phyloP scores from a whole-genome alignment of 768 basidiomycete genomes.

The Lactarius sanguifluus region DNA sequence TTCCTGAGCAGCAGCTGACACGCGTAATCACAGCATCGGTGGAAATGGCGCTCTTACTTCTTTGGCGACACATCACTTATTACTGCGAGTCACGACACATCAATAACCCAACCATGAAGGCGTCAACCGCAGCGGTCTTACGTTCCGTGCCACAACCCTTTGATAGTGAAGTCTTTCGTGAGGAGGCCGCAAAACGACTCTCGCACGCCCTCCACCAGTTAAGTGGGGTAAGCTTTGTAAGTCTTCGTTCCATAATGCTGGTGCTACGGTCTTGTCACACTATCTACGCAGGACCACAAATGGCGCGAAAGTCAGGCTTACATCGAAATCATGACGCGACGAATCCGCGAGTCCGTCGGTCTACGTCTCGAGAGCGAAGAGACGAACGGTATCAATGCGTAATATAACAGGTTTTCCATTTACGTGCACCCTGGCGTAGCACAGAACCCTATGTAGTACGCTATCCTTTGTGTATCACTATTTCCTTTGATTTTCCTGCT shows the following conservation, averaged over 20 bases:
- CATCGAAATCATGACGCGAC: conserved; percentile 71
- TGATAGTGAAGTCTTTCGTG: conserved; percentile 57
- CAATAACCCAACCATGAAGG: conserved; percentile 44
- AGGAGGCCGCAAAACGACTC: conserved; percentile 56
- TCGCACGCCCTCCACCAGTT: conserved; percentile 56
- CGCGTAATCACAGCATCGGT: conserved; percentile 48
- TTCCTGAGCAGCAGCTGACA: neutral
- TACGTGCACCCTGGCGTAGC: no score
- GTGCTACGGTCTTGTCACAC: conserved; percentile 28
- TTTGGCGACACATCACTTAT: conserved; percentile 78
- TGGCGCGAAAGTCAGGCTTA: conserved; percentile 68
- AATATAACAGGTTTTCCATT: conserved; percentile 2
- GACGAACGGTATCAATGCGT: conserved; percentile 22
- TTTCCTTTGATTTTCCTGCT: neutral
- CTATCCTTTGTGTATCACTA: neutral
- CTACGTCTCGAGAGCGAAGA: conserved; percentile 43
- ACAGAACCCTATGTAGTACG: neutral
- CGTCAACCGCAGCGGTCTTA: conserved; percentile 47
- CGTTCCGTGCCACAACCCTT: conserved; percentile 53
- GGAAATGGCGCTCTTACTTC: conserved; percentile 76
- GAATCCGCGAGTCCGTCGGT: conserved; percentile 64
- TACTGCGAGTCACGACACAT: conserved; percentile 49
- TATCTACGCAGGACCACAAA: conserved; percentile 42
- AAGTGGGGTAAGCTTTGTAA: conserved; percentile 50
- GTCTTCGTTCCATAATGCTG: conserved; percentile 29